Conservation (phyloP, 192 early-diverging fungal species). For the Fimicolochytrium jonesii region DNA sequence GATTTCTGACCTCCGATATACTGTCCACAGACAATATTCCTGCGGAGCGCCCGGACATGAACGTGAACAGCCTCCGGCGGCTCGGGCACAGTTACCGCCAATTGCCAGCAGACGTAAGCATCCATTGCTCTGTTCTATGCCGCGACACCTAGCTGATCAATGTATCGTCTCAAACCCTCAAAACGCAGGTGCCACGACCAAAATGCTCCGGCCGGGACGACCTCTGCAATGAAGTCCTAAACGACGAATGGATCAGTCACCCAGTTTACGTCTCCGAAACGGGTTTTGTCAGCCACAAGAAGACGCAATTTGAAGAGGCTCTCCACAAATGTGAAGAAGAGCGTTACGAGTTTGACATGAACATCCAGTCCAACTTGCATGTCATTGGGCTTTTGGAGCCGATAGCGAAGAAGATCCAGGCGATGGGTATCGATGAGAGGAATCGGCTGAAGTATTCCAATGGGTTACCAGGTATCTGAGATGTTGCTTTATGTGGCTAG, state of each 20-base stretch:
- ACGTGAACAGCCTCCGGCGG: conserved; percentile 54
- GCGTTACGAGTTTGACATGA: conserved; percentile 95
- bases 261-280: conserved; percentile 91
- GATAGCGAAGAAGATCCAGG: conserved; percentile 77
- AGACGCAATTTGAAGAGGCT: conserved; percentile 90
- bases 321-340: conserved; percentile 96
- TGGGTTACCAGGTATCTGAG: conserved; percentile 70
- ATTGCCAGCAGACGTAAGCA: conserved; percentile 60
- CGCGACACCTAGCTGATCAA: neutral
- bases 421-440: conserved; percentile 78
- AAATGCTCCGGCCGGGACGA: conserved; percentile 91
- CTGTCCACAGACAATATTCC: conserved; percentile 64
- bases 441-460: conserved; percentile 64
- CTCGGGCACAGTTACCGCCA: conserved; percentile 72
- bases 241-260: conserved; percentile 92
- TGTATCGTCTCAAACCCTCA: neutral
- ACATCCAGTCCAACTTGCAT: conserved; percentile 90
- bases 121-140: neutral
- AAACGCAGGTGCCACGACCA: conserved; percentile 23
- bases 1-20: conserved; percentile 7
- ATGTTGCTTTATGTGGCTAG: neutral
- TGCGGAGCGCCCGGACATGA: conserved; percentile 55
- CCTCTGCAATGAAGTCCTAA: conserved; percentile 88
- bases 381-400: conserved; percentile 88
- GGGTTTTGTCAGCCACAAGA: conserved; percentile 86